Base-by-base conservation (phyloP, 257 asterid genomes). In the Scutellaria barbata region DNA sequence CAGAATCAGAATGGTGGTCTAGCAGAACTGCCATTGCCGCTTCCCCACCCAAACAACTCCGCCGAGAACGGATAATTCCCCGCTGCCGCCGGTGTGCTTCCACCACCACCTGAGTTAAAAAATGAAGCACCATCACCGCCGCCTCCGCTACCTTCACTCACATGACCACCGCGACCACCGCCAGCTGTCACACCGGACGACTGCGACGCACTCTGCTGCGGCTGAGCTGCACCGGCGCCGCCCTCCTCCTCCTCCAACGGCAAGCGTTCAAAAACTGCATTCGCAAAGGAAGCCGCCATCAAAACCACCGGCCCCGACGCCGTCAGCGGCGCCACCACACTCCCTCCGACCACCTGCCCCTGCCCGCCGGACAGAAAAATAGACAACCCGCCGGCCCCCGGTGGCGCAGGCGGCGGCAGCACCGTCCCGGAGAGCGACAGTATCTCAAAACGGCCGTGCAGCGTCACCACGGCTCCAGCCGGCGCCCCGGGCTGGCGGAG, bases 351-450 rank as follows among this genome's bases (percentile, higher is more conserved):
- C 14, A 88, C 89, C 75, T 86, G 95, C 59, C 95, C 96, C 81
- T 85, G 90, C 3, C 87, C 89, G 6, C 96, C 93, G 0, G 88
- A 76, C 47, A 89, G 58, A 73, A 85, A 89, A 67, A 89, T 87
- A 8, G 91, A 83, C 12, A 89, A 54, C 0, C 93, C 93, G 1
- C 89, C 83, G 0, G 93, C 87, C 11, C 84, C 89, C 0, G 96
- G 93, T 30, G 96, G 96, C 52, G 96, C 96, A 0, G 96, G 96
- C 5, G 96, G 96, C n/a, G 96, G 96, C n/a, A 89, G 85, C 46
- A 87, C 87, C 13, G 95, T 86, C 10, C 95, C 95, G 0, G 95
- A 68, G 4, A 88, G 70, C 0, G 88, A 81, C 0, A 88, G 79
- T 3, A 88, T 86, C 83, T 88, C 95, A 18, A 88, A 88, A 1